Evolutionary conservation across 306 rosid genomes (phyloP).

Genomic region (Cucurbita moschata): DNA sequence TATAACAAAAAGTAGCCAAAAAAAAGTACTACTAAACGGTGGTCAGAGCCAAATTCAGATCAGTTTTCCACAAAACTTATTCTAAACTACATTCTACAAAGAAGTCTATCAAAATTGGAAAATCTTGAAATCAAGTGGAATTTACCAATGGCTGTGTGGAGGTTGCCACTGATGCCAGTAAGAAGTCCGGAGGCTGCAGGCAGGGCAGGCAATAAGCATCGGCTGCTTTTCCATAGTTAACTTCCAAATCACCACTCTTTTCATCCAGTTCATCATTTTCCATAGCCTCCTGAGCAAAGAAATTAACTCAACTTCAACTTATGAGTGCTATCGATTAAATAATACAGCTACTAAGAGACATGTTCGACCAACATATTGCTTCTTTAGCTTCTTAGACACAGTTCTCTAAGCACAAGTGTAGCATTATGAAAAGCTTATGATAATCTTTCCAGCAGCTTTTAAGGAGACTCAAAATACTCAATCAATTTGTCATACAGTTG

Average conservation of each 20-base stretch:
- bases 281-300: conserved; percentile 39
- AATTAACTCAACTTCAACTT: neutral
- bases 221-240: conserved; percentile 46
- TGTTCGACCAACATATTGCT: too few relatives aligned
- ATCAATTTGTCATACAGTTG: too few relatives aligned
- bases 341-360: neutral
- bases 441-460: neutral
- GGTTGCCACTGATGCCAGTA: conserved; percentile 28
- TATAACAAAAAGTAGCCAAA: too few relatives aligned
- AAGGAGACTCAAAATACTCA: too few relatives aligned
- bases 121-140: conserved; percentile 9
- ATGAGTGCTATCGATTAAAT: neutral
- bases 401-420: too few relatives aligned
- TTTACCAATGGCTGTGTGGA: conserved; percentile 25
- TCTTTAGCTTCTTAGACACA: too few relatives aligned
- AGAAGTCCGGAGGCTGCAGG: conserved; percentile 38
- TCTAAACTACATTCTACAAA: neutral
- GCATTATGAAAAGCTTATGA: neutral
- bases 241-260: conserved; percentile 28
- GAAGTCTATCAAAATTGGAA: neutral
- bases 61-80: neutral
- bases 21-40: neutral
- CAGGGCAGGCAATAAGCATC: conserved; percentile 59
- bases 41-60: neutral
- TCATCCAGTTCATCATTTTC: conserved; percentile 64